These are phyloP conservation scores for Francoa sonchifolia DNA, from an alignment of 441 rosid genomes.

Conservation along the genomic window DNA sequence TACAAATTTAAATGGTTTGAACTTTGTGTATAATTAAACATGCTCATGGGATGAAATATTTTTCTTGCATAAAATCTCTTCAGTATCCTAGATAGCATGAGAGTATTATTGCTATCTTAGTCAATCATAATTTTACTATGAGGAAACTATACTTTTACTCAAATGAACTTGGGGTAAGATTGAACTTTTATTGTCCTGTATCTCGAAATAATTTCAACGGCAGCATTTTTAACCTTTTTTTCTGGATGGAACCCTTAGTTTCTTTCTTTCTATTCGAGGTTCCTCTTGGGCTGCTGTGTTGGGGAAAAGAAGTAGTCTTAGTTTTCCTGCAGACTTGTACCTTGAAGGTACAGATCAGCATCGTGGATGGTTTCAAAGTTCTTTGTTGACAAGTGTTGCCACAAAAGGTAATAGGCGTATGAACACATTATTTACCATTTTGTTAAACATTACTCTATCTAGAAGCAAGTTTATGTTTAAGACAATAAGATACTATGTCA, in stretches of 20 bases:
- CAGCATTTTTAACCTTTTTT: too few species aligned
- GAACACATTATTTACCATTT: conserved; percentile 6
- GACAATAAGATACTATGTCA: conserved; percentile 2
- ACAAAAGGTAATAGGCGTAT: conserved; percentile 46
- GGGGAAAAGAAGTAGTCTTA: conserved; percentile 54
- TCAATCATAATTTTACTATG: too few species aligned
- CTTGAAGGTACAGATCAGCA: conserved; percentile 99
- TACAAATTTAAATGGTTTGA: background rate
- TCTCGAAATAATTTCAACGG: conserved; percentile 3
- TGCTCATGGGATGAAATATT: too few species aligned
- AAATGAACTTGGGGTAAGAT: too few species aligned
- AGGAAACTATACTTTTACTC: too few species aligned
- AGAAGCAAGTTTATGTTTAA: background rate
- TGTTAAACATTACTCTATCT: background rate
- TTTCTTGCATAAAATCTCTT: too few species aligned
- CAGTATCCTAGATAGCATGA: too few species aligned
- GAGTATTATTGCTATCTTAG: too few species aligned
- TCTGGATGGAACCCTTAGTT: too few species aligned
- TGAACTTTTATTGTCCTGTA: background rate
- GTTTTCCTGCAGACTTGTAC: conserved; percentile 80
- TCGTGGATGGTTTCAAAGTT: conserved; percentile 99
- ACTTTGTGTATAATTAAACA: background rate
- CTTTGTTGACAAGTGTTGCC: conserved; percentile 81
- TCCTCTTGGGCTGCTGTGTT: conserved; percentile 98
- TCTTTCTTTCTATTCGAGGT: conserved; percentile 32